Evolutionary conservation across 2,329 filamentous ascomycete species (phyloP), one percentile per base, ranked within the genome.

Genomic region (Plenodomus lindquistii): DNA sequence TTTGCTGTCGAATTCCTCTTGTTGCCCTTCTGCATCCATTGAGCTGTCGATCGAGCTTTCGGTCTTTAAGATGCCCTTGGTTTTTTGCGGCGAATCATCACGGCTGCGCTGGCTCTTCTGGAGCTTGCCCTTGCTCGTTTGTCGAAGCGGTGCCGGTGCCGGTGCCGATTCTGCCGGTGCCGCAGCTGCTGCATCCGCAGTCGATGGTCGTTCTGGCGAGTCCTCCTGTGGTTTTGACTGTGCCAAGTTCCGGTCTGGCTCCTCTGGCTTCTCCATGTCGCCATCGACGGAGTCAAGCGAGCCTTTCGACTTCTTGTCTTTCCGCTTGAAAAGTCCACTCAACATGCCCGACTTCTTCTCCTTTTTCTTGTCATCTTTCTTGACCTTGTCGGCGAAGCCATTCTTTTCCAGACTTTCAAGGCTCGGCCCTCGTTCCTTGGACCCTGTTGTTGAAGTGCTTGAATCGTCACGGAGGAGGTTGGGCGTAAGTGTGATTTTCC

Each of bases 401-500:
- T 82, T 76, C 74, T 88, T 91, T 48, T 91, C 87, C 42, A 89
- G 79, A 48, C 85, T 86, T 55, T 96, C 91, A 38, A 95, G 77
- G 67, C 89, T 93, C 70, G 82, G 84, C 69, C 63, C 61, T 79
- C 85, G 79, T 50, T 79, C 74, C 22, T 66, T 68, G 37, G 65
- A 60, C 40, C 72, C 62, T 49, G 69, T 63, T 4, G 71, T 67
- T 19, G 71, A 65, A 11, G 64, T 66, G 48, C 66, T 79, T 10
- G 77, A 77, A 56, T 97, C 92, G 59, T 97, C 93, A 36, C 93
- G 86, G 35, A 97, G 77, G 44, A 99, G 76, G 60, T 96, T 96
- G 1, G 94, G 94, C 3, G 94, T 99, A 37, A 99, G 82, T 0
- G 92, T 96, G 59, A 99, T 97, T 77, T 97, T 97, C 73, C 95